These are phyloP conservation scores for Mucor sp. DNA, from an alignment of 371 early-diverging fungal species.

Conservation along the genomic window DNA sequence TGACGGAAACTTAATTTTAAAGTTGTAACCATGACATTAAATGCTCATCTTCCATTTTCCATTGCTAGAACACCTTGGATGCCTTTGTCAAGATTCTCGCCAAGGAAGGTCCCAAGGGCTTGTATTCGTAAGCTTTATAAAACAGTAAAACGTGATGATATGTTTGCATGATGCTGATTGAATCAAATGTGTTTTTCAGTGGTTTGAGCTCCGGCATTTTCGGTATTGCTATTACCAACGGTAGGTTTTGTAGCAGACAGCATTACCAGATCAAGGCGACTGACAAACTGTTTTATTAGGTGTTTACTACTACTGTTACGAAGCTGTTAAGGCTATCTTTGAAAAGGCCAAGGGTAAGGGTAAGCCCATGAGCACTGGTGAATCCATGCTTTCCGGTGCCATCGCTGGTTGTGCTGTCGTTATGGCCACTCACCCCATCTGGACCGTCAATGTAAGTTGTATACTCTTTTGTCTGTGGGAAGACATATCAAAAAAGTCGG, in stretches of 20 bases:
- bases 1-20: slow-evolving; percentile 7
- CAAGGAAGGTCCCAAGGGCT: slow-evolving; percentile 86
- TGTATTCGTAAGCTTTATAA: slow-evolving; percentile 79
- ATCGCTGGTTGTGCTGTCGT: slow-evolving; percentile 90
- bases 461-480: not conserved
- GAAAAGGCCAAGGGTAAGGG: slow-evolving; percentile 64
- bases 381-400: slow-evolving; percentile 92
- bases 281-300: slow-evolving; percentile 24
- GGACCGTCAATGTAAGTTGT: slow-evolving; percentile 89
- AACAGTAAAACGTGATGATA: not conserved
- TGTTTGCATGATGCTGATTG: not conserved
- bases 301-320: slow-evolving; percentile 95
- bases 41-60: not conserved
- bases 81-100: slow-evolving; percentile 85
- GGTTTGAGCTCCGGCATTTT: slow-evolving; percentile 95
- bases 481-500: not conserved
- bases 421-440: slow-evolving; percentile 94
- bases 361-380: slow-evolving; percentile 72
- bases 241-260: slow-evolving; percentile 28
- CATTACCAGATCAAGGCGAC: not conserved
- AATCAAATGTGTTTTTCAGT: slow-evolving; percentile 40
- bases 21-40: not conserved
- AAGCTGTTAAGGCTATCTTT: slow-evolving; percentile 84
- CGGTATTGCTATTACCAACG: slow-evolving; percentile 95
- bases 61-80: slow-evolving; percentile 65